These are phyloP conservation scores for Ophiostoma sp. DNA, from an alignment of 2,329 filamentous ascomycete genomes.

Conservation along the genomic window DNA sequence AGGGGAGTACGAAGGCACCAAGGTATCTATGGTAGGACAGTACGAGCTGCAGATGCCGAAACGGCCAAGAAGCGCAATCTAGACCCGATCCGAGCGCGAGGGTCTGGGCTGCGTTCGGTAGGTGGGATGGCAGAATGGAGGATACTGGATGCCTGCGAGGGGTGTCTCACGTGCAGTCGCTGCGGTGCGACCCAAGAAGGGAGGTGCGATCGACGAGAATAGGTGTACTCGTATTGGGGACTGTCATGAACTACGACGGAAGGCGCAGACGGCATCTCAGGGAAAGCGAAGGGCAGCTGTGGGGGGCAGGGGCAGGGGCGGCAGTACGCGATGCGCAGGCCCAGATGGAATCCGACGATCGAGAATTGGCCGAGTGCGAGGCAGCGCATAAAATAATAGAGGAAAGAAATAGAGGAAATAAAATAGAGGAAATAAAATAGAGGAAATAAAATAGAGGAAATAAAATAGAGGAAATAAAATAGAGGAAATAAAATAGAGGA, in stretches of 20 bases:
- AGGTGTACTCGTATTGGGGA: no score
- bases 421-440: no score
- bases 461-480: no score
- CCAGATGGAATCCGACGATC: background rate
- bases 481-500: no score
- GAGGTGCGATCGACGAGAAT: background rate
- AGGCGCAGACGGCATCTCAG: background rate
- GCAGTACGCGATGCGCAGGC: background rate
- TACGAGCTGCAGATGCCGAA: background rate
- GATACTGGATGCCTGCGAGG: background rate
- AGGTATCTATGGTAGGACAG: background rate
- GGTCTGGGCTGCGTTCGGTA: background rate
- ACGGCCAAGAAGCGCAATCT: background rate
- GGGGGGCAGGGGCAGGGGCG: background rate
- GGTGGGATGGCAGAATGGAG: background rate
- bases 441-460: no score
- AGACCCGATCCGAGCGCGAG: background rate
- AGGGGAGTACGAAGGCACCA: background rate
- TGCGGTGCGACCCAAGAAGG: background rate
- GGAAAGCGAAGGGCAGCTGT: background rate
- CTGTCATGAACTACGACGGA: background rate
- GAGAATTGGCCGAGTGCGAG: background rate
- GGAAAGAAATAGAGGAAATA: no score
- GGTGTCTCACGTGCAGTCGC: no score
- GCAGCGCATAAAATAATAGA: no score